A percentile compares a stretch with the other conserved stretches of the same genome.
Conservation (phyloP, 768 basidiomycete species). For the Kwoniella dendrophila region DNA sequence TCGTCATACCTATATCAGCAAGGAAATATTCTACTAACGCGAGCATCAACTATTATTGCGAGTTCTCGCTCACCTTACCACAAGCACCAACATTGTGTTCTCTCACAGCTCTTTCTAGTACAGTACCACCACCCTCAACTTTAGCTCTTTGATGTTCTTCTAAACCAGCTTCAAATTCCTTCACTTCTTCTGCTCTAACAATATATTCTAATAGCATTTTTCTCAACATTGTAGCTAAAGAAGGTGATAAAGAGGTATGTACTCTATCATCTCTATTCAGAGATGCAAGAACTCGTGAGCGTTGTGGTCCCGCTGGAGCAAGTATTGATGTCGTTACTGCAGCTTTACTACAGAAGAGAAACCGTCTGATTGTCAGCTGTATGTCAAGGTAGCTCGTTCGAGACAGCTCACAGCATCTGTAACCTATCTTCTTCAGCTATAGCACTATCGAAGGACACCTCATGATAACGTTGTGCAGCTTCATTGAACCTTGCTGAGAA, state of each 20-base stretch:
- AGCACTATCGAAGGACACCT: constrained; percentile 84
- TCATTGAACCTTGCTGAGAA: constrained; percentile 90
- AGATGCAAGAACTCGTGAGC: constrained; percentile 87
- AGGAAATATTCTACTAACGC: too few species aligned
- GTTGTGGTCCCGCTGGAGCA: constrained; percentile 94
- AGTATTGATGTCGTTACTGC: constrained; percentile 96
- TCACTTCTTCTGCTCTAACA: constrained; percentile 82
- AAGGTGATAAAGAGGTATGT: constrained; percentile 36
- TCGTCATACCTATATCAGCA: constrained; percentile 3
- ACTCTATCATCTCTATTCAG: constrained; percentile 93
- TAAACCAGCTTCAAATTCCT: constrained; percentile 82
- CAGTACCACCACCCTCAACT: constrained; percentile 84
- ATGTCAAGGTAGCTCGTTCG: neutral
- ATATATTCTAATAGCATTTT: constrained; percentile 99
- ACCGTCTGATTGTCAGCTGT: neutral
- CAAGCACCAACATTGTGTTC: constrained; percentile 97
- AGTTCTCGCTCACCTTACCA: constrained; percentile 74
- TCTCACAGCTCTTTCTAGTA: constrained; percentile 95
- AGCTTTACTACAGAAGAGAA: constrained; percentile 58
- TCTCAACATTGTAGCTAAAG: constrained; percentile 66
- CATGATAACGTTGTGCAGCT: constrained; percentile 90
- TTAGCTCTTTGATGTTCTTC: constrained; percentile 94
- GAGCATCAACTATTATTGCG: too few species aligned
- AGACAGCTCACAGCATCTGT: constrained; percentile 75
- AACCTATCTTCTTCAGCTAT: constrained; percentile 92